Evolutionary conservation across 768 basidiomycete species (phyloP).

Genomic region (Tylopilus sp.): DNA sequence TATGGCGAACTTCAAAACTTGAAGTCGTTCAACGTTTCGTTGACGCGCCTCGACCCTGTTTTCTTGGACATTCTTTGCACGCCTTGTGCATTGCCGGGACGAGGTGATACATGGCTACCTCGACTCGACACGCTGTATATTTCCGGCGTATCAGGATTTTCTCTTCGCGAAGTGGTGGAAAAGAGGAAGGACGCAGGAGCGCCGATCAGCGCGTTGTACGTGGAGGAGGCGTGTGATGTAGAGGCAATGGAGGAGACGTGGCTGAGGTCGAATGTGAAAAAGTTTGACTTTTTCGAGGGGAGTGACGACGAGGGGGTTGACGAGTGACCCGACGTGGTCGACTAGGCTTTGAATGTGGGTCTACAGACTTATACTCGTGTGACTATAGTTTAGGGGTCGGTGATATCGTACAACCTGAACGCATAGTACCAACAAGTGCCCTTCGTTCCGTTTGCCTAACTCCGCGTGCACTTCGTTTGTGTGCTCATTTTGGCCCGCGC

Average conservation of each 20-base stretch:
- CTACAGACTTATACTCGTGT: not conserved
- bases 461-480: conserved; percentile 30
- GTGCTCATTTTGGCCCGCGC: conserved; percentile 40
- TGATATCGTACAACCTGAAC: not conserved
- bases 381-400: not conserved
- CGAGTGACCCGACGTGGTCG: conserved; percentile 14
- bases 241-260: conserved; percentile 42
- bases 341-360: not conserved
- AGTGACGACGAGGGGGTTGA: conserved; percentile 42
- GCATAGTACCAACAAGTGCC: not conserved
- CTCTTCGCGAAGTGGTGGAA: conserved; percentile 32
- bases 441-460: not conserved
- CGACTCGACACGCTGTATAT: conserved; percentile 47
- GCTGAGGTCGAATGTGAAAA: conserved; percentile 48
- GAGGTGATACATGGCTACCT: conserved; percentile 39
- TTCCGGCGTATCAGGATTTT: conserved; percentile 38
- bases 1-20: not conserved
- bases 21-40: conserved; percentile 17
- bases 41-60: conserved; percentile 24
- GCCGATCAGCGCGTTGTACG: conserved; percentile 43
- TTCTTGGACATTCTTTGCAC: conserved; percentile 27
- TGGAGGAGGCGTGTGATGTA: conserved; percentile 46
- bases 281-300: conserved; percentile 51
- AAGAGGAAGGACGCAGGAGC: conserved; percentile 38
- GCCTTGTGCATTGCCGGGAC: not conserved